Conservation (phyloP, 73 alveolate species). For the Breviolum minutum region DNA sequence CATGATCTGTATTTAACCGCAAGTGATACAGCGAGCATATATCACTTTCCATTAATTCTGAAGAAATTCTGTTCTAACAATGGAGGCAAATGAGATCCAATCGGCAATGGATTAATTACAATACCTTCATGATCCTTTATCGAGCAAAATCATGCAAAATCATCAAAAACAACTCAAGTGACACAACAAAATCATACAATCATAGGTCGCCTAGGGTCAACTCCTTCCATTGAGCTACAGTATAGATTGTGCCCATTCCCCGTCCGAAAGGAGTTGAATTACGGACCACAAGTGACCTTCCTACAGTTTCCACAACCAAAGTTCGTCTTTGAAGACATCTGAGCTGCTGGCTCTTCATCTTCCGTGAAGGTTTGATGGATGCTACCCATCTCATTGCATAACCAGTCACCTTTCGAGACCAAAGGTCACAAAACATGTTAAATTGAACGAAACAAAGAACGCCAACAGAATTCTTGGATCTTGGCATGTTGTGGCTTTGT, state of each 20-base stretch:
- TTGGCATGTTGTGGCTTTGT: background rate
- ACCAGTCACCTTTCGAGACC: constrained; percentile 27
- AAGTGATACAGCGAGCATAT: too few relatives aligned
- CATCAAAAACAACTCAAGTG: background rate
- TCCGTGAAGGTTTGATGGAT: constrained; percentile 79
- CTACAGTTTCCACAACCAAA: background rate
- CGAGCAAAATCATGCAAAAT: background rate
- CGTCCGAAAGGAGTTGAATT: background rate
- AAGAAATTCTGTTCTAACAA: too few relatives aligned
- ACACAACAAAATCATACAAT: background rate
- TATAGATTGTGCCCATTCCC: background rate
- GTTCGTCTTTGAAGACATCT: background rate
- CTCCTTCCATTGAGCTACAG: background rate
- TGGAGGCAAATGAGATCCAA: too few relatives aligned
- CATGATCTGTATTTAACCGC: too few relatives aligned
- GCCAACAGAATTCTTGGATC: background rate
- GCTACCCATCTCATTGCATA: constrained; percentile 75
- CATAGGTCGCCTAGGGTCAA: too few relatives aligned
- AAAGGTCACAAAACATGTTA: background rate
- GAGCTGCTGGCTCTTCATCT: constrained; percentile 53
- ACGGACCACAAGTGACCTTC: background rate
- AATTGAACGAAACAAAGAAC: background rate
- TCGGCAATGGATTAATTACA: too few relatives aligned
- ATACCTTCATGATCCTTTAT: too few relatives aligned
- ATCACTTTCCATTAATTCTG: too few relatives aligned